Evolutionary conservation across 2,329 filamentous ascomycete genomes (phyloP), one percentile per base, ranked within the genome.

Genomic region (Claviceps capensis): DNA sequence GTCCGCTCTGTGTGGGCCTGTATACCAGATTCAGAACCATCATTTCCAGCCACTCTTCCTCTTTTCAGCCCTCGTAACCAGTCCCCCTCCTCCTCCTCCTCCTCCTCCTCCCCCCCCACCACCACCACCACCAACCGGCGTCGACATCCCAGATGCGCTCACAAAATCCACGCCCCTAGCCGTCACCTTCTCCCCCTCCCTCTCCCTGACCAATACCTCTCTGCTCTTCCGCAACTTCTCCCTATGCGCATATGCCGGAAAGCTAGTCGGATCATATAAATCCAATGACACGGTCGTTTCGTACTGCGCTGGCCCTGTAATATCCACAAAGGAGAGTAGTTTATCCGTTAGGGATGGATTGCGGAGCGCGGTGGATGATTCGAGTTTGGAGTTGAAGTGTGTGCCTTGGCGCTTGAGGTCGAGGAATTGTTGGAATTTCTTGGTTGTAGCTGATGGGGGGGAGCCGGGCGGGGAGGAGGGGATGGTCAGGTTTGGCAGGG

Each of bases 381-480:
- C 78, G 8, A 93, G 71, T 55, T 85, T 82, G 59, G 81, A 73
- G 64, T 93, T 90, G 73, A 91, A 91, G 67, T 93, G 87, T 16
- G 82, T 74, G 4, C 83, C 83, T 56, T 83, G 79, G 61, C 79
- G 81, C 69, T 93, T 93, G n/a, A 91, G 74, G 46, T 79, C 74
- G 0, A 91, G 76, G 58, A 93, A 91, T 54, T 81, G 79, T 56
- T 80, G 76, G 59, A 91, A 84, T 60, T 88, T 89, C 58, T 77
- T 75, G 49, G 77, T 82, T 13, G 81, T 66, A 43, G 68, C 58
- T 37, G 71, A 62, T 0, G 72, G 68, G 11, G 78, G 78, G 2
- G 78, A 78, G 23, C 78, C 78, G 0, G 83, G 82, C 1, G 86
- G 86, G 4, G 86, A 88, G 9, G 79, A 74, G 0, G 86, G 86